phyloP scores from a whole-genome alignment of 106 monocot species.

The Acorus calamus region DNA sequence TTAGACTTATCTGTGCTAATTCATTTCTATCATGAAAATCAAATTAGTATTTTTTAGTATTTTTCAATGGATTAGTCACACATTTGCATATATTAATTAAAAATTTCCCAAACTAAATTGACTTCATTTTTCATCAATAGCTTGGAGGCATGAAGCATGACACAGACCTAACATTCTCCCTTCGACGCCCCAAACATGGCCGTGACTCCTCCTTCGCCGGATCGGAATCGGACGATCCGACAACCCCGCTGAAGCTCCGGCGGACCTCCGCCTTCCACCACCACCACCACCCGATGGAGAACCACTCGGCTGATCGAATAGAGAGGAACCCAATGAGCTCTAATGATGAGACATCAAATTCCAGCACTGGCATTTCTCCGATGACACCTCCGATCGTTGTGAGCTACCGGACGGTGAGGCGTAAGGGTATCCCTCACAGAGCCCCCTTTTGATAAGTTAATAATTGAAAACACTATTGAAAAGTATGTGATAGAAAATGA shows the following conservation, averaged over 20 bases:
- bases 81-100: no score
- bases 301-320: no score
- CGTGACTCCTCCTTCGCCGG: constrained; percentile 14
- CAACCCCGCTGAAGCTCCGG: constrained; percentile 35
- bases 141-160: constrained; percentile 72
- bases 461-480: not conserved
- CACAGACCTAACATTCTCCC: constrained; percentile 52
- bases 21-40: no score
- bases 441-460: constrained; percentile 44
- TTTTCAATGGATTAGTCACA: no score
- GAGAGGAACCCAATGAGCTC: not conserved
- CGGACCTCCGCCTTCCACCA: constrained; percentile 17
- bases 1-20: no score
- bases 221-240: constrained; percentile 42
- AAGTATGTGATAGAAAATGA: constrained; percentile 1
- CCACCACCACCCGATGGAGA: no score
- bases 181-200: constrained; percentile 26
- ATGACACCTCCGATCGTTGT: constrained; percentile 53
- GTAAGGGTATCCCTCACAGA: constrained; percentile 90
- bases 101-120: no score
- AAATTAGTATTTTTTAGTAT: no score
- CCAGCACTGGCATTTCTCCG: constrained; percentile 49
- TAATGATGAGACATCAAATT: constrained; percentile 14
- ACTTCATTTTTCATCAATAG: constrained; percentile 10
- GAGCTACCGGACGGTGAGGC: constrained; percentile 54